phyloP scores from a whole-genome alignment of 148 eudicot genomes.

The Rhododendron ovatum region DNA sequence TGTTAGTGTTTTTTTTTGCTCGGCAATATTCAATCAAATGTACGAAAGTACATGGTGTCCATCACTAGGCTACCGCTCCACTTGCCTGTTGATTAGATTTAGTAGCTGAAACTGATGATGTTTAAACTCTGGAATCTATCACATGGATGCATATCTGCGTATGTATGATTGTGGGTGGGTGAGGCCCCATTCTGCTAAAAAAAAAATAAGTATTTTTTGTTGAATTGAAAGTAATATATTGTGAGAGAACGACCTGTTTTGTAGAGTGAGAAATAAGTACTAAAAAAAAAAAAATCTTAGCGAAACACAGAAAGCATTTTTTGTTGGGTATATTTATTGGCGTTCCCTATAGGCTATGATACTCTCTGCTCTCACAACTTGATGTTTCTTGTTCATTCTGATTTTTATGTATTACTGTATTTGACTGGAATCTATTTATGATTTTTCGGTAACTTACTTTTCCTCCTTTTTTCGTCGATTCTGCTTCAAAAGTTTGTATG shows the following conservation, averaged over 20 bases:
- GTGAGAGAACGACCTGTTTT: too few relatives aligned
- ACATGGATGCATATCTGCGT: not conserved
- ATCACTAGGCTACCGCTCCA: too few relatives aligned
- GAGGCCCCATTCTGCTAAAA: too few relatives aligned
- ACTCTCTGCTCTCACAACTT: not conserved
- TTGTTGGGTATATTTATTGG: not conserved
- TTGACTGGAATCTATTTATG: not conserved
- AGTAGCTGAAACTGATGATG: not conserved
- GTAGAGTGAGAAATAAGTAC: too few relatives aligned
- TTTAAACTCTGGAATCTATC: not conserved
- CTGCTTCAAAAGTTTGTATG: not conserved
- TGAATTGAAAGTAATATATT: too few relatives aligned
- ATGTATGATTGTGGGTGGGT: not conserved
- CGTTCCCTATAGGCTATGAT: not conserved
- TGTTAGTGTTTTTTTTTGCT: not conserved
- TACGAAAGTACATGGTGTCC: too few relatives aligned
- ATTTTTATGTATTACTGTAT: not conserved
- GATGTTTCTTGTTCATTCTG: not conserved
- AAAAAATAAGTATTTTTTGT: too few relatives aligned
- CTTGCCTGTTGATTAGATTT: not conserved
- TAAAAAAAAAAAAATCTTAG: too few relatives aligned
- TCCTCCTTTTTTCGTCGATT: not conserved
- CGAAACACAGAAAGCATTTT: not conserved
- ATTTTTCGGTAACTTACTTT: not conserved
- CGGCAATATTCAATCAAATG: not conserved